These are phyloP conservation scores for Plantago coronopus DNA, from an alignment of 305 asterid genomes.

Conservation along the genomic window DNA sequence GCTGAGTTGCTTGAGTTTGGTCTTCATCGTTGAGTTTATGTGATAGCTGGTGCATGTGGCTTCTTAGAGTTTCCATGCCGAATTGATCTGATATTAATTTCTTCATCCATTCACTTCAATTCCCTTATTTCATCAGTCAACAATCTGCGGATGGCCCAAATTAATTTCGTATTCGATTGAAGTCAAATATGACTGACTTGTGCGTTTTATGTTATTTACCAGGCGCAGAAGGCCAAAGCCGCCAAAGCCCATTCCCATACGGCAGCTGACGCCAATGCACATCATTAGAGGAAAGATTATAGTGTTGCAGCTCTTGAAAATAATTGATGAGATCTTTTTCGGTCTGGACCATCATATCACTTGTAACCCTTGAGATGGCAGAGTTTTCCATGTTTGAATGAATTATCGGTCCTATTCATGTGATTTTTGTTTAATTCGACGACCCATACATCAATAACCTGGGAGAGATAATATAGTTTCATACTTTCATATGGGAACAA, in stretches of 20 bases:
- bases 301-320: slow-evolving; percentile 27
- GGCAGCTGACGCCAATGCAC: slow-evolving; percentile 67
- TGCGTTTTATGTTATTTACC: slow-evolving; percentile 23
- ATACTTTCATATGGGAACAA: neutral
- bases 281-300: slow-evolving; percentile 38
- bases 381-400: slow-evolving; percentile 9
- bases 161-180: neutral
- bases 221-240: slow-evolving; percentile 70
- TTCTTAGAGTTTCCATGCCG: neutral
- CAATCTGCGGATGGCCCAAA: neutral
- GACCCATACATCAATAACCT: neutral
- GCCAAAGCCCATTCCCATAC: no score
- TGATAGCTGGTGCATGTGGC: slow-evolving; percentile 2
- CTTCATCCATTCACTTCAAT: neutral
- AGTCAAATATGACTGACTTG: slow-evolving; percentile 2
- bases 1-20: neutral
- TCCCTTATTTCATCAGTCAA: neutral
- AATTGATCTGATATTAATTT: neutral
- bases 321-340: slow-evolving; percentile 29
- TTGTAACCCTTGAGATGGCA: slow-evolving; percentile 27
- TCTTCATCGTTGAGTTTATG: slow-evolving; percentile 6
- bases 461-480: neutral
- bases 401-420: slow-evolving; percentile 17
- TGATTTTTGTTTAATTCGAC: slow-evolving; percentile 23
- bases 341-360: slow-evolving; percentile 31